These are phyloP conservation scores for Skeletonema costatum DNA, from an alignment of 108 stramenopile genomes.

Conservation along the genomic window DNA sequence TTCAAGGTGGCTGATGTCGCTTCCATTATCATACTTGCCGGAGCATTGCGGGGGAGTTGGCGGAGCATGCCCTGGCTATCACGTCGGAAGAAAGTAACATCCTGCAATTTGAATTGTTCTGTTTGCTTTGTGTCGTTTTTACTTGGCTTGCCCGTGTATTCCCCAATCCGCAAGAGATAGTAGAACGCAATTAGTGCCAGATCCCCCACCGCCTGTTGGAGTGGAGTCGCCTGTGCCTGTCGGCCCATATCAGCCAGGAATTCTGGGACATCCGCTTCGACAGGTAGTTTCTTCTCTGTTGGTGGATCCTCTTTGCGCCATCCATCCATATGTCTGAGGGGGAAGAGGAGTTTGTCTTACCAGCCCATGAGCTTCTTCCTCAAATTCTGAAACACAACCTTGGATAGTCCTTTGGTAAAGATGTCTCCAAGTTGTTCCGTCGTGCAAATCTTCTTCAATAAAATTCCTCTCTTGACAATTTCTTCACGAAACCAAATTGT, in stretches of 20 bases:
- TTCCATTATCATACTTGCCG: background rate
- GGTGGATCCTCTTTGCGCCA: background rate
- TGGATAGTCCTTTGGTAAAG: conserved; percentile 42
- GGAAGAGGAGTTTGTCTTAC: too few species aligned
- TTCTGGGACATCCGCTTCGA: background rate
- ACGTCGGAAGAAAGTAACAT: background rate
- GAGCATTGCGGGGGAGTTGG: background rate
- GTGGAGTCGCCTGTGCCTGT: background rate
- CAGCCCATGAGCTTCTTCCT: conserved; percentile 18
- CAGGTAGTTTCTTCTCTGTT: background rate
- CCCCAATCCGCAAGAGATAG: conserved; percentile 5
- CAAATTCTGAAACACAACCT: background rate
- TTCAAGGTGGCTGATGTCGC: background rate
- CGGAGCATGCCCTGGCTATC: background rate
- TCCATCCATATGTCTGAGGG: background rate
- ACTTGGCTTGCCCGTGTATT: background rate
- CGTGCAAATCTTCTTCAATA: conserved; percentile 19
- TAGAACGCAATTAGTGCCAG: background rate
- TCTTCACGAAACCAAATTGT: conserved; percentile 42
- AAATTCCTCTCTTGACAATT: background rate
- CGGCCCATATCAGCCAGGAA: background rate
- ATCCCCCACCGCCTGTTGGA: background rate
- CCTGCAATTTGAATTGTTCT: background rate
- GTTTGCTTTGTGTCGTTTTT: background rate
- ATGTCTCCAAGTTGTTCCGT: conserved; percentile 33